Conservation (phyloP, 2,329 filamentous ascomycete species). For the Apiospora sp. region DNA sequence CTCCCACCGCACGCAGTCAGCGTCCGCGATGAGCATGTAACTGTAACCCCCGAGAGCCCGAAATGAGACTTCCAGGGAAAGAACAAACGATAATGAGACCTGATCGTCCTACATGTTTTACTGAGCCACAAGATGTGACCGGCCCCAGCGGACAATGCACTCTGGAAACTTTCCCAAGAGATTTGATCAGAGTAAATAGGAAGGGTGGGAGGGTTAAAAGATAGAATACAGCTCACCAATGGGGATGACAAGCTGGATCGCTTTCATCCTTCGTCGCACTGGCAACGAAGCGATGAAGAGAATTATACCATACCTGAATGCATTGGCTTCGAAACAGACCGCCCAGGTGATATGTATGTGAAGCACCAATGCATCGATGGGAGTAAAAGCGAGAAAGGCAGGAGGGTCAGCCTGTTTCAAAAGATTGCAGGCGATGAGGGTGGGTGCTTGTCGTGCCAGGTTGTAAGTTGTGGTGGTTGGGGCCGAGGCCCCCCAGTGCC, state of each 20-base stretch:
- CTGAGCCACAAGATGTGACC: constrained; percentile 18
- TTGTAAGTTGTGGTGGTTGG: constrained; percentile 21
- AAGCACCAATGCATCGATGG: constrained; percentile 24
- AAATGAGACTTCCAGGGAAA: constrained; percentile 23
- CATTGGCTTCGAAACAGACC: constrained; percentile 20
- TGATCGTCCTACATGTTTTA: constrained; percentile 23
- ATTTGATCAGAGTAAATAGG: too few species aligned
- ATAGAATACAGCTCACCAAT: not conserved
- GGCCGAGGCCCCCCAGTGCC: constrained; percentile 10
- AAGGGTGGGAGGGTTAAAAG: not conserved
- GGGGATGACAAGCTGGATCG: not conserved
- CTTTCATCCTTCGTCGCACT: constrained; percentile 1
- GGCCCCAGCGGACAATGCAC: constrained; percentile 12
- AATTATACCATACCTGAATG: not conserved
- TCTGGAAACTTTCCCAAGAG: not conserved
- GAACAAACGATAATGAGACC: constrained; percentile 25
- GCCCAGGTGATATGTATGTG: constrained; percentile 15
- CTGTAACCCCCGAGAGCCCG: constrained; percentile 19
- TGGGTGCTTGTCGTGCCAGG: constrained; percentile 21
- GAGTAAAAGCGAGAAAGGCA: constrained; percentile 12
- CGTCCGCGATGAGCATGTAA: constrained; percentile 20
- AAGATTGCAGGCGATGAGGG: constrained; percentile 25
- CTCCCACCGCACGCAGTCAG: constrained; percentile 13
- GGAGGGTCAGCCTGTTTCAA: constrained; percentile 29
- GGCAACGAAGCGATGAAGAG: not conserved